Evolutionary conservation across 257 asterid species (phyloP), one percentile per base, ranked within the genome.

Genomic region (Paulownia fortunei): DNA sequence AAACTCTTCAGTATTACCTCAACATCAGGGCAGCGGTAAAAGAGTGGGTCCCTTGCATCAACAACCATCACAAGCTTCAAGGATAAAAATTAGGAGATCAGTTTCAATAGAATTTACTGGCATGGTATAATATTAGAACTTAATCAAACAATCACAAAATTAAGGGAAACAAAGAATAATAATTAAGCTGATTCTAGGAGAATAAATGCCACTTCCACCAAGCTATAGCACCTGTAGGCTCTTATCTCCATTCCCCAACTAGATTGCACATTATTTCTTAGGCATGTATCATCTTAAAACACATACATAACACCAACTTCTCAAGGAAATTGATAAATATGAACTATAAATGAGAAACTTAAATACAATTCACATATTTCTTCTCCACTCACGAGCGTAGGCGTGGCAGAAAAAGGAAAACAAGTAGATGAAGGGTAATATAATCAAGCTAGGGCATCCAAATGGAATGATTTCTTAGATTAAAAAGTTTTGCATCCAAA

Each of bases 1-100:
- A 9, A 68, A 66, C 47, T 67, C 24, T 63, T 24, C 37, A 46
- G 37, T 26, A 79, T 85, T 87, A 95, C 99, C 98, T 95, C 99
- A 76, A 95, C 92, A 86, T 95, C 99, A 75, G 99, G 97, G 86
- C 98, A 95, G 51, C 97, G 97, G 79, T 95, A 95, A 78, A 95
- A 95, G 74, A 95, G 92, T 2, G 99, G 99, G 83, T 95, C 90
- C 79, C 99, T 88, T 55, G 99, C 97, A 87, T 95, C 99, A 87
- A 95, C 99, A 80, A 95, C 98, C 97, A 90, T 92, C 79, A 93
- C 98, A 79, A 95, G 88, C 99, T 94, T 86, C 76, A 72, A 56
- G 61, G 66, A 79, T 60, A 63, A 51, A 78, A 71, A 82, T 77
- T 36, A 52, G 75, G 76, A 70, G 58, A 76, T 84, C 69, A 89